Percentiles rank a stretch among this genome's conserved stretches.
phyloP scores from a whole-genome alignment of 345 rosid genomes.

The Eucalyptus pauciflora region DNA sequence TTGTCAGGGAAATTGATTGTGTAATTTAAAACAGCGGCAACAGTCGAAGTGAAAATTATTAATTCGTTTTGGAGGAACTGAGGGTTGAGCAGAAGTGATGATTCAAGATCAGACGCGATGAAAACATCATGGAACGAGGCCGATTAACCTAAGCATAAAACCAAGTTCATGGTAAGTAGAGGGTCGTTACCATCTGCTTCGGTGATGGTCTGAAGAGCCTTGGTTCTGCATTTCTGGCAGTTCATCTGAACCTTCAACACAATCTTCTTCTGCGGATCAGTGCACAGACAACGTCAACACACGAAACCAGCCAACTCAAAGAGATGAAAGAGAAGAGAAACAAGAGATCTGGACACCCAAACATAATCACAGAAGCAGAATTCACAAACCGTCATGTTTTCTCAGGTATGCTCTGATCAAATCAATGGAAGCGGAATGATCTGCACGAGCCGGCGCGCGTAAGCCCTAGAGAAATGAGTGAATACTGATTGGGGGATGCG shows the following conservation, averaged over 20 bases:
- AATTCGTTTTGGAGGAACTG: neutral
- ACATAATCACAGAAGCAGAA: neutral
- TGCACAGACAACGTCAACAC: neutral
- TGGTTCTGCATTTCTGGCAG: slow-evolving; percentile 25
- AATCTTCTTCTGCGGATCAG: neutral
- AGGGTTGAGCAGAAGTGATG: neutral
- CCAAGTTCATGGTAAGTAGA: neutral
- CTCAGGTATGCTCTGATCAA: neutral
- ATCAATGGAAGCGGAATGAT: neutral
- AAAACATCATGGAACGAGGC: neutral
- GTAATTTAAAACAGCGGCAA: neutral
- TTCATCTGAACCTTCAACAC: slow-evolving; percentile 7
- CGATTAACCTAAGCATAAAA: neutral
- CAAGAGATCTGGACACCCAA: neutral
- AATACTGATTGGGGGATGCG: neutral
- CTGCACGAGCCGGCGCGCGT: neutral
- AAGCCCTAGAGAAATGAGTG: neutral
- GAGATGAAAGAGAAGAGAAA: neutral
- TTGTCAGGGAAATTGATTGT: neutral
- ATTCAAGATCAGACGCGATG: neutral
- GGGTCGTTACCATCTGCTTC: slow-evolving; percentile 11
- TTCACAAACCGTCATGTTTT: neutral
- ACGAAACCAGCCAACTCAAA: neutral
- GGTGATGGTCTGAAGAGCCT: slow-evolving; percentile 29
- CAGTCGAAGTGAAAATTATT: neutral